Evolutionary conservation across 495 filamentous ascomycete species (phyloP).

Genomic region (Aspergillus coremiiformis): DNA sequence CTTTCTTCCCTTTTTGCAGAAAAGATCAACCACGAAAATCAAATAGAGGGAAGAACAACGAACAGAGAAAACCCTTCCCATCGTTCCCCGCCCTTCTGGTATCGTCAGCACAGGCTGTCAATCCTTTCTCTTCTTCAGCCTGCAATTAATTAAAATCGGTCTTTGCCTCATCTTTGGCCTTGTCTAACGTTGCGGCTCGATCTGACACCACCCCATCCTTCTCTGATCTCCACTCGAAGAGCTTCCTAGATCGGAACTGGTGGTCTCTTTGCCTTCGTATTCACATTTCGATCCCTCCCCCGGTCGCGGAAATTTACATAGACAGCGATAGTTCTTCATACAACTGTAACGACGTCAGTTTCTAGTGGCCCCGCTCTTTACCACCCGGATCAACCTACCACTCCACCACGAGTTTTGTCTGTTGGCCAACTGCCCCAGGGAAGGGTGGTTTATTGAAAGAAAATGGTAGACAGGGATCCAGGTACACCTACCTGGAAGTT

Average conservation of each 20-base stretch:
- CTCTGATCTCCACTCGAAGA: conserved; percentile 10
- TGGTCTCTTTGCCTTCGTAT: conserved; percentile 5
- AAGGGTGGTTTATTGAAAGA: conserved; percentile 41
- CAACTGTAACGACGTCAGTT: not conserved
- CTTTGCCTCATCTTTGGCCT: conserved; percentile 9
- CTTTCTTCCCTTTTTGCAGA: conserved; percentile 5
- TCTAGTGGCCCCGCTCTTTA: conserved; percentile 1
- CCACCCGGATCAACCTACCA: not conserved
- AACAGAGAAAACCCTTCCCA: conserved; percentile 4
- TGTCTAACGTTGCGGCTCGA: conserved; percentile 15
- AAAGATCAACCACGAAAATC: not conserved
- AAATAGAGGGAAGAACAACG: not conserved
- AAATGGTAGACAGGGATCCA: conserved; percentile 95
- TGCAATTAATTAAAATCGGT: conserved; percentile 10
- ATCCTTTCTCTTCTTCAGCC: conserved; percentile 19
- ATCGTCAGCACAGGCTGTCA: conserved; percentile 18
- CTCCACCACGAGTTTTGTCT: not conserved
- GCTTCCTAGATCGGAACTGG: conserved; percentile 8
- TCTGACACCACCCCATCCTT: conserved; percentile 8
- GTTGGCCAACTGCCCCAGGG: conserved; percentile 10
- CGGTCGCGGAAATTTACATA: not conserved
- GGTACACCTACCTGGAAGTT: conserved; percentile 98
- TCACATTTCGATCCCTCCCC: not conserved
- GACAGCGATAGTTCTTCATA: not conserved
- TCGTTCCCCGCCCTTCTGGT: conserved; percentile 4